A percentile compares a stretch with the other conserved stretches of the same genome.
These are phyloP conservation scores for Amanita subjunquillea DNA, from an alignment of 768 basidiomycete genomes.

Conservation along the genomic window DNA sequence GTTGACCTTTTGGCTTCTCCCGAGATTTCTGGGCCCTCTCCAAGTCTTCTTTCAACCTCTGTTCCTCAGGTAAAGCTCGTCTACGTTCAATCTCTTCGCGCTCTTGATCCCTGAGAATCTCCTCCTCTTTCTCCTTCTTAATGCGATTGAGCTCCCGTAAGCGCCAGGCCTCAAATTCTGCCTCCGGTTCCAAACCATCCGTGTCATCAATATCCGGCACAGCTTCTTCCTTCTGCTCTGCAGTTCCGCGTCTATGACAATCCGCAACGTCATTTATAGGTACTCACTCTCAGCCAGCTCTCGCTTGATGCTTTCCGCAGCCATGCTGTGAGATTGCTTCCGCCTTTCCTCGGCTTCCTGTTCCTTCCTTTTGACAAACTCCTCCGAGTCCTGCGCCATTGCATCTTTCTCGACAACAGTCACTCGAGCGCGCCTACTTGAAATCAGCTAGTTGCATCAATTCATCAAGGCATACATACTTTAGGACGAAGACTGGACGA, in stretches of 20 bases:
- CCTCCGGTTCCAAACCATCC: conserved; percentile 81
- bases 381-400: conserved; percentile 66
- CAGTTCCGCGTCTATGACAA: not conserved
- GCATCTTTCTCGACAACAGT: conserved; percentile 66
- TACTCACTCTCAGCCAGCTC: conserved; percentile 85
- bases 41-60: conserved; percentile 85
- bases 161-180: conserved; percentile 95
- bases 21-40: conserved; percentile 76
- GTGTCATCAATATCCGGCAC: conserved; percentile 91
- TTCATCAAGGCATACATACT: conserved; percentile 40
- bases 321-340: conserved; percentile 84
- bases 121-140: conserved; percentile 88
- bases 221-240: conserved; percentile 83
- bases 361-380: conserved; percentile 57
- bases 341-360: conserved; percentile 73
- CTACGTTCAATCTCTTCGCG: conserved; percentile 87
- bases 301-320: conserved; percentile 87
- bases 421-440: conserved; percentile 55
- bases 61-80: conserved; percentile 87
- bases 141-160: conserved; percentile 89
- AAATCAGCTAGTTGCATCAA: conserved; percentile 4
- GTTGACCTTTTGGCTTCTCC: conserved; percentile 84
- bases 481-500: conserved; percentile 90
- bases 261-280: not conserved
- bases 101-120: conserved; percentile 71